Evolutionary conservation across 306 rosid genomes (phyloP).

Genomic region (Dalbergia oliveri): DNA sequence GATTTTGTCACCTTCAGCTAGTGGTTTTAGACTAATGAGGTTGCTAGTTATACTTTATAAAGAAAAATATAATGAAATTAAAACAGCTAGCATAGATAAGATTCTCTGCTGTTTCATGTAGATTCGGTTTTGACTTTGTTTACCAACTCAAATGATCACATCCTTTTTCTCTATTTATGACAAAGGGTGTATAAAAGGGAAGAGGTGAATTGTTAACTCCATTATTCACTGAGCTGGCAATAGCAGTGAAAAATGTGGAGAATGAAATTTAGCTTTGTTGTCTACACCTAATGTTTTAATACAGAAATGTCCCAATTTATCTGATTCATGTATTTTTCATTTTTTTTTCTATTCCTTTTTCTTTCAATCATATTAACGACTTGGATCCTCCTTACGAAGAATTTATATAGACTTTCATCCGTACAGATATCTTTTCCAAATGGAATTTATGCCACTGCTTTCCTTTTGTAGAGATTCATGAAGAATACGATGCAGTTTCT

Average conservation of each 20-base stretch:
- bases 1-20: background rate
- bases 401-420: background rate
- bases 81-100: background rate
- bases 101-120: background rate
- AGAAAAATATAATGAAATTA: background rate
- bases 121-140: background rate
- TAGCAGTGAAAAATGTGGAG: too few species aligned
- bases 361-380: background rate
- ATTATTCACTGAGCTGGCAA: too few species aligned
- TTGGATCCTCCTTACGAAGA: background rate
- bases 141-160: background rate
- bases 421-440: background rate
- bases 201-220: too few species aligned
- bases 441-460: constrained; percentile 3
- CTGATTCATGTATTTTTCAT: background rate
- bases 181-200: too few species aligned
- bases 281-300: too few species aligned
- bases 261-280: too few species aligned
- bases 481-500: background rate
- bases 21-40: background rate
- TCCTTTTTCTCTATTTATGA: too few species aligned
- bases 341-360: too few species aligned
- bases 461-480: background rate
- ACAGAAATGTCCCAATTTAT: too few species aligned
- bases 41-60: too few species aligned